Conservation (phyloP, 2,329 filamentous ascomycete species). For the Coniochaeta sp. region DNA sequence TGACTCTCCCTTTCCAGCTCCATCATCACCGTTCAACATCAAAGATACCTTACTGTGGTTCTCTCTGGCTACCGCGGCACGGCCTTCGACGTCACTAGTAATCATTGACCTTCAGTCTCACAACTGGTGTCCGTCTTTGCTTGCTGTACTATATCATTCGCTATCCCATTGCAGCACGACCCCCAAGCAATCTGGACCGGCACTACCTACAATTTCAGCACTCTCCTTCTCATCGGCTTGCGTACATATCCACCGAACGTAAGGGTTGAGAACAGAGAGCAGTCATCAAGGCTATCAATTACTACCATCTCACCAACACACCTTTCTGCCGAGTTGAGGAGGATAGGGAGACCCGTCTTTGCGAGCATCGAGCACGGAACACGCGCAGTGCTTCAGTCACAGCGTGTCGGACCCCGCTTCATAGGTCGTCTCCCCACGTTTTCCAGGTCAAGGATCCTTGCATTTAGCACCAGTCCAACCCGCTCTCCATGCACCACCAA, state of each 20-base stretch:
- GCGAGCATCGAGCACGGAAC: neutral
- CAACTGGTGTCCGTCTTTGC: neutral
- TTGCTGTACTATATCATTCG: neutral
- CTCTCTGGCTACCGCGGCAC: neutral
- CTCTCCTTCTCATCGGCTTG: neutral
- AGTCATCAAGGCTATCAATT: neutral
- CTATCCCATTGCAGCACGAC: neutral
- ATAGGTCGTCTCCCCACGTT: neutral
- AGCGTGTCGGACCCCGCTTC: neutral
- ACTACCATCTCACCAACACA: neutral
- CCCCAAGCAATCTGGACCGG: neutral
- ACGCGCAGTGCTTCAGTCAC: neutral
- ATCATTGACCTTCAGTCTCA: neutral
- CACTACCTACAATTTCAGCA: neutral
- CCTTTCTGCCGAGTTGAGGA: neutral
- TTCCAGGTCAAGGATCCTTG: neutral
- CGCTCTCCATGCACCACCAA: constrained; percentile 44
- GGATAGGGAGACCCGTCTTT: neutral
- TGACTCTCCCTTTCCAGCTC: neutral
- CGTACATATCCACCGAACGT: neutral
- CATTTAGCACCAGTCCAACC: neutral
- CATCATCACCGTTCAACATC: neutral
- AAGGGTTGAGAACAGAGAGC: neutral
- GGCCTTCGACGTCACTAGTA: neutral
- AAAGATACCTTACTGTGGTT: neutral